A percentile compares a stretch with the other conserved stretches of the same genome.
Evolutionary conservation across 257 asterid species (phyloP).

Genomic region (Nicotiana obtusifolia): DNA sequence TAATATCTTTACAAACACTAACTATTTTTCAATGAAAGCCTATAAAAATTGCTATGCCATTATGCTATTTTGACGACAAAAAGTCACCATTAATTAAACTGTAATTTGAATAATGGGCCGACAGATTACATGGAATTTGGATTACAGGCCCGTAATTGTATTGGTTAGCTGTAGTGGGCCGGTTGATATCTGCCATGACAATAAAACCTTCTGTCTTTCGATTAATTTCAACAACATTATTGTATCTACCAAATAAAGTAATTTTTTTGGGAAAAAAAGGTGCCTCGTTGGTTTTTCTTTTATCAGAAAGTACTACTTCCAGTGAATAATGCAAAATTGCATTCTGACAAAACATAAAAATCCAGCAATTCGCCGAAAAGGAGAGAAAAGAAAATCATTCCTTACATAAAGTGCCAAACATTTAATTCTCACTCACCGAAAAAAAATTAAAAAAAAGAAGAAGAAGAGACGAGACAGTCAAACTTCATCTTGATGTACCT

Average conservation of each 20-base stretch:
- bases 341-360: background rate
- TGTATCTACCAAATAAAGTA: background rate
- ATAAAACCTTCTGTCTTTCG: background rate
- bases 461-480: background rate
- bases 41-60: no score
- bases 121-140: background rate
- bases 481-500: slow-evolving; percentile 5
- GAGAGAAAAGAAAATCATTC: background rate
- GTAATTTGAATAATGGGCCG: background rate
- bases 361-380: slow-evolving; percentile 2
- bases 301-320: background rate
- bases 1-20: no score
- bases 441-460: background rate
- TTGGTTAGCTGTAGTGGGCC: slow-evolving; percentile 1
- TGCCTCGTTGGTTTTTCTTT: background rate
- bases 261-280: background rate
- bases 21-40: no score
- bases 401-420: slow-evolving; percentile 6
- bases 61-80: no score
- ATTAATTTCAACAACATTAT: background rate
- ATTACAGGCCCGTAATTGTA: background rate
- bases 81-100: background rate
- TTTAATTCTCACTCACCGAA: background rate
- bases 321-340: background rate
- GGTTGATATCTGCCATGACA: background rate